Percentiles rank a stretch among this genome's conserved stretches.
Conservation (phyloP, 2,329 filamentous ascomycete species). For the Colletotrichum chrysophilum region DNA sequence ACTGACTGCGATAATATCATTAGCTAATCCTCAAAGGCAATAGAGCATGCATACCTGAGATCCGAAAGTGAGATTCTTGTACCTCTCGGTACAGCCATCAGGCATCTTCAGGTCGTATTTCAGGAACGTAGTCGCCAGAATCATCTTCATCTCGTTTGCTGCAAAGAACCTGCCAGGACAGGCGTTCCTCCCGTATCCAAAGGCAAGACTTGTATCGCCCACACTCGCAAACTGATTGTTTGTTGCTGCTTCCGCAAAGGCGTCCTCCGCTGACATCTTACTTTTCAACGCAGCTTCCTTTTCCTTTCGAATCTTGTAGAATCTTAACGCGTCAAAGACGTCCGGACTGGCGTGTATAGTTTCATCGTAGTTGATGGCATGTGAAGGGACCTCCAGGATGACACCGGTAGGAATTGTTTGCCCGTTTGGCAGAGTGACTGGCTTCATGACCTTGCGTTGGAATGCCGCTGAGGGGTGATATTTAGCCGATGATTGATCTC, state of each 20-base stretch:
- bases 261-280: background rate
- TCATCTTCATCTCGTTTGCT: constrained; percentile 48
- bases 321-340: constrained; percentile 7
- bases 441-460: constrained; percentile 52
- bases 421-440: constrained; percentile 58
- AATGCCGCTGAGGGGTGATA: constrained; percentile 42
- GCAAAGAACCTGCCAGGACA: constrained; percentile 51
- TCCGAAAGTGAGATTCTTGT: background rate
- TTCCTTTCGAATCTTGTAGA: background rate
- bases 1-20: background rate
- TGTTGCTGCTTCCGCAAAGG: constrained; percentile 11
- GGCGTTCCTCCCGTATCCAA: constrained; percentile 42
- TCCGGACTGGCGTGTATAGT: background rate
- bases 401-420: constrained; percentile 50
- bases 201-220: constrained; percentile 36
- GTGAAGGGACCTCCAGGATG: constrained; percentile 43
- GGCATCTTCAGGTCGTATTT: constrained; percentile 41
- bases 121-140: constrained; percentile 43
- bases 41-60: background rate
- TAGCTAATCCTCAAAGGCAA: background rate
- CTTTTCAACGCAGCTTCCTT: background rate
- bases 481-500: constrained; percentile 44
- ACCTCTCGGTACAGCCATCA: constrained; percentile 25
- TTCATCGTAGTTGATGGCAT: constrained; percentile 31
- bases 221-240: constrained; percentile 46